Evolutionary conservation across 352 stramenopile genomes (phyloP).

Genomic region (Halophytophthora batemanensis): DNA sequence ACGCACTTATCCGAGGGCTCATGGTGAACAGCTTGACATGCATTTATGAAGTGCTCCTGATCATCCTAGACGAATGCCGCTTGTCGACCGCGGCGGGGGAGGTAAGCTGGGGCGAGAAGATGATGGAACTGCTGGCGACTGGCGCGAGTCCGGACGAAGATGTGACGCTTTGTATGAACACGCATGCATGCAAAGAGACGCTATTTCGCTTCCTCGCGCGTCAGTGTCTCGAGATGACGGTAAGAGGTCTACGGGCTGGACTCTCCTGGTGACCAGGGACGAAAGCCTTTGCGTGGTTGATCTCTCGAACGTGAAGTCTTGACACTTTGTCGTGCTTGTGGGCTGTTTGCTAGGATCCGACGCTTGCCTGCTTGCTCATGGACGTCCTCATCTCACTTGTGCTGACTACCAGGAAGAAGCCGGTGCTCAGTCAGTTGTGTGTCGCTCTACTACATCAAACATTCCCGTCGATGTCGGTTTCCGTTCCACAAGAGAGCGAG

Average conservation of each 20-base stretch:
- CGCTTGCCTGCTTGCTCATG: slow-evolving; percentile 39
- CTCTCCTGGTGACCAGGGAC: not conserved
- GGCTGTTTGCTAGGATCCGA: slow-evolving; percentile 31
- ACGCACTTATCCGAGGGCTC: slow-evolving; percentile 16
- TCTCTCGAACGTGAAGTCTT: no score
- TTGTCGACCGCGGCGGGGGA: slow-evolving; percentile 18
- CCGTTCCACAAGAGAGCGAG: slow-evolving; percentile 14
- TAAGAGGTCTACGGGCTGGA: slow-evolving; percentile 9
- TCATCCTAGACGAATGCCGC: slow-evolving; percentile 35
- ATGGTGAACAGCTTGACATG: slow-evolving; percentile 27
- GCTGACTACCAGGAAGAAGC: slow-evolving; percentile 37
- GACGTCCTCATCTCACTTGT: slow-evolving; percentile 40
- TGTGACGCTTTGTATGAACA: slow-evolving; percentile 6
- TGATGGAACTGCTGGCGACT: slow-evolving; percentile 35
- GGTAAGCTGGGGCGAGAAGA: slow-evolving; percentile 22
- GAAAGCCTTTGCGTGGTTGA: not conserved
- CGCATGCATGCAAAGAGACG: slow-evolving; percentile 16
- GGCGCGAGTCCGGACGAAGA: slow-evolving; percentile 21
- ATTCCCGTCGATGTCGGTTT: slow-evolving; percentile 24
- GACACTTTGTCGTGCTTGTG: slow-evolving; percentile 8
- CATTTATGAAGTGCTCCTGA: slow-evolving; percentile 39
- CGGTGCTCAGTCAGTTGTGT: slow-evolving; percentile 46
- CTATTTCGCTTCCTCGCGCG: slow-evolving; percentile 50
- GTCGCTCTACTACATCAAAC: slow-evolving; percentile 59
- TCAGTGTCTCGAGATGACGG: slow-evolving; percentile 47